phyloP scores from a whole-genome alignment of 345 rosid genomes.

The Gossypium raimondii region DNA sequence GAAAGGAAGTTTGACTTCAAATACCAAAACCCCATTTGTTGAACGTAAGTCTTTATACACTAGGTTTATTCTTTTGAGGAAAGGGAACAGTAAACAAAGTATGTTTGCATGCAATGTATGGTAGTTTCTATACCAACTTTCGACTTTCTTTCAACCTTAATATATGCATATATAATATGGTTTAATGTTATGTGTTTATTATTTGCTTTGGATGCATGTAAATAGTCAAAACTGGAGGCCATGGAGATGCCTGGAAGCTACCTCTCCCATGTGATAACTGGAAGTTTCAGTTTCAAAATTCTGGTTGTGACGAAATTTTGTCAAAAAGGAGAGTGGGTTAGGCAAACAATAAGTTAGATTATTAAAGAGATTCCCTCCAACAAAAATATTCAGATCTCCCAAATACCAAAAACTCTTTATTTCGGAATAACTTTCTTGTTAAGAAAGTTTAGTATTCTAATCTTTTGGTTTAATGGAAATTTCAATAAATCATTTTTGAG shows the following conservation, averaged over 20 bases:
- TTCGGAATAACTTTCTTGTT: not conserved
- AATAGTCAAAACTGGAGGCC: constrained; percentile 2
- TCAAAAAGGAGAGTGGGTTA: not conserved
- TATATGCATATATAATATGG: not conserved
- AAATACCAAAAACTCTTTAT: not conserved
- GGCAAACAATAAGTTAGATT: not conserved
- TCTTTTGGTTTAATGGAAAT: not conserved
- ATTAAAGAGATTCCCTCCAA: not conserved
- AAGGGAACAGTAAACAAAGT: not conserved
- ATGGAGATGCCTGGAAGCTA: constrained; percentile 1
- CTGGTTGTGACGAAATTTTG: not conserved
- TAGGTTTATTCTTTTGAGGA: not conserved
- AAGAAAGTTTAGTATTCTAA: not conserved
- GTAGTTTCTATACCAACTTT: not conserved
- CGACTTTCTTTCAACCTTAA: not conserved
- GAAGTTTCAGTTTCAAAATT: not conserved
- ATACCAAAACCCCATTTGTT: not conserved
- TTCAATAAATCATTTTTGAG: too few relatives aligned
- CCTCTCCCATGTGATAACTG: not conserved
- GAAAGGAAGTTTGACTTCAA: too few relatives aligned
- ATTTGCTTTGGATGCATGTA: not conserved
- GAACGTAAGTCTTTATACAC: not conserved
- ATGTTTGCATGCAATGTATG: not conserved
- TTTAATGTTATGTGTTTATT: not conserved
- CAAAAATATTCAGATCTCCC: not conserved